Base-by-base conservation (phyloP, 805 yeast species). In the Schwanniomyces yamadae region DNA sequence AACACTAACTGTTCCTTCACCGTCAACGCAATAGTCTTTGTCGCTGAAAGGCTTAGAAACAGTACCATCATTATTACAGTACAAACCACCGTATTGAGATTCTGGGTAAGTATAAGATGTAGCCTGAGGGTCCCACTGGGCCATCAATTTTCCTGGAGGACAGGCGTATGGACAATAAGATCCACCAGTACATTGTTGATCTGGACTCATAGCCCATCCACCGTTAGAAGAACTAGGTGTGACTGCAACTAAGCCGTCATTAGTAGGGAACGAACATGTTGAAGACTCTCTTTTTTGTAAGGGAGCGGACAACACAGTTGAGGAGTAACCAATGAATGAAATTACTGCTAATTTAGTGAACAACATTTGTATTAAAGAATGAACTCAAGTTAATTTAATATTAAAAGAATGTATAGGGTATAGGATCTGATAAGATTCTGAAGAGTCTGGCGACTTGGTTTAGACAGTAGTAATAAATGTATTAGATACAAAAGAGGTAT, bases 161-260 rank as follows among this genome's bases (percentile, higher is more conserved):
- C 96, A 88, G 12, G 96, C 96, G 59, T 83, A 89, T 20, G 95
- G 96, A 61, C 96, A 88, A 75, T 80, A 89, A 20, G 70, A 63
- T n/a, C 93, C 95, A 17, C 82, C 69, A 4, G 79, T 58, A 61
- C 96, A 88, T 23, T 69, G 50, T 50, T 80, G 83, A 58, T 84
- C 93, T 33, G 78, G 78, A 47, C 80, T 75, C 75, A 84, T 71
- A 33, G 95, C 96, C 95, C 95, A 89, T 16, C 96, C 96, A 33
- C 73, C 89, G 50, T 83, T 84, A 12, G 57, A 47, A 19, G 78
- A 74, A 23, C 57, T 56, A 6, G 71, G 65, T 34, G 87, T 80
- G 33, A 87, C 82, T 2, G 80, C 66, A 12, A 88, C 91, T 50
- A 89, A 69, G 6, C 88, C 89, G 17, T 68, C 68, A 48, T 73